Base-by-base conservation (phyloP, 2,329 filamentous ascomycete species). In the Amauroascus verrucosus region DNA sequence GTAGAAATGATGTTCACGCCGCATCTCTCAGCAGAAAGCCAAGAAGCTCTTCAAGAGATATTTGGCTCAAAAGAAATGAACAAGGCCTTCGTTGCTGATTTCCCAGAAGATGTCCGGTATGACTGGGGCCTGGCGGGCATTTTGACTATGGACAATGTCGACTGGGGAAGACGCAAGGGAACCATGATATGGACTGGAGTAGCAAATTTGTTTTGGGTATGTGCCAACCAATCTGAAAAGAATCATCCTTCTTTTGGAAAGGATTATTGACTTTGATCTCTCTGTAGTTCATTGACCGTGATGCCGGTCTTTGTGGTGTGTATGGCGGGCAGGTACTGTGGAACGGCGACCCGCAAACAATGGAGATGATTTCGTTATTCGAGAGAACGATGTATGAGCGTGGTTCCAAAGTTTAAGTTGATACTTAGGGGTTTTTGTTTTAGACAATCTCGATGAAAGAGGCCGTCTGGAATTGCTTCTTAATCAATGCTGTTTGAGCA, bases 161-260 rank as follows among this genome's bases (percentile, higher is more conserved):
- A 22, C 16, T 43, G 48, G 38, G 37, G 38, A 45, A 32, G 48
- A 20, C 48, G 48, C 1, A 43, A 51, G 20, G 51, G 41, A 4
- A 37, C 41, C n/a, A 46, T 53, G 41, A 18, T 37, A n/a, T 53
- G 41, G 51, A 30, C n/a, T 38, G 51, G 51, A 13, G 8, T 35
- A 14, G 41, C 51, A 18, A 53, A 53, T 32, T 14, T 53, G 13
- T 47, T 46, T 18, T 53, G 51, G 51, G 51, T 53, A 53, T 9
- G 41, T 24, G n/a, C n/a, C 14, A 16, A 28, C 4, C 16, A 6
- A 13, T 28, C 20, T 35, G 3, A 35, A 11, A n/a, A 2, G 11
- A 8, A 7, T 20, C 6, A n/a, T 32, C 3, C 24, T 14, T 40
- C n/a, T 22, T 35, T 11, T 13, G 24, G 26, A 32, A 9, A 9